Percentiles rank a stretch among this genome's conserved stretches.
Evolutionary conservation across 345 rosid species (phyloP).

Genomic region (Microcos paniculata): DNA sequence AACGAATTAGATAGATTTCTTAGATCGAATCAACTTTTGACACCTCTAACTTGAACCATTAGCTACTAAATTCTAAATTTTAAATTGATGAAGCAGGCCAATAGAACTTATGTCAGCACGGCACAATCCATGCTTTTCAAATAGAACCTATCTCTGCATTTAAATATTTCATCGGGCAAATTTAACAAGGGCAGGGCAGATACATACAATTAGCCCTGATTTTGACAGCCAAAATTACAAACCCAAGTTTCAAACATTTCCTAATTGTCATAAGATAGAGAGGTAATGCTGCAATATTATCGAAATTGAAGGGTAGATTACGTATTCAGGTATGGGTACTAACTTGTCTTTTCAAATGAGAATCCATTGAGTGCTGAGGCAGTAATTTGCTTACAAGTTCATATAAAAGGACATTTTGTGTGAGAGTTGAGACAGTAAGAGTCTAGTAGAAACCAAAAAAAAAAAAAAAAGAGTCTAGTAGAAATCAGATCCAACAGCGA

Average conservation of each 20-base stretch:
- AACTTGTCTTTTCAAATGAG: no score
- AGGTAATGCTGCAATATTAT: background rate
- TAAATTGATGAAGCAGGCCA: background rate
- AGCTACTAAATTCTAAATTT: background rate
- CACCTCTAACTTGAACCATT: no score
- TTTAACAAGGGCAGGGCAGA: background rate
- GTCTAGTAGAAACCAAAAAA: background rate
- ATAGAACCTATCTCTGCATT: background rate
- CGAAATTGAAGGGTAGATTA: background rate
- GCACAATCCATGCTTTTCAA: slow-evolving; percentile 12
- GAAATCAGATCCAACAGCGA: background rate
- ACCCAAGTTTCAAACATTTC: no score
- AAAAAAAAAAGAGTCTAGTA: background rate
- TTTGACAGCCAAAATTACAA: background rate
- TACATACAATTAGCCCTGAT: background rate
- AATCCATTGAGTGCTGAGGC: no score
- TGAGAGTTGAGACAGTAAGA: no score
- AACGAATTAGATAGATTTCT: no score
- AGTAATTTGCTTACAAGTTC: no score
- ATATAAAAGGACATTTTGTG: no score
- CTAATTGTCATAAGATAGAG: background rate
- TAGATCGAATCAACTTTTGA: no score
- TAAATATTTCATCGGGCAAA: background rate
- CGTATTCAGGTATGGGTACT: no score
- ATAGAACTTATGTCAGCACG: background rate